These are phyloP conservation scores for Euphorbia tirucalli DNA, from an alignment of 345 rosid species.

Conservation along the genomic window DNA sequence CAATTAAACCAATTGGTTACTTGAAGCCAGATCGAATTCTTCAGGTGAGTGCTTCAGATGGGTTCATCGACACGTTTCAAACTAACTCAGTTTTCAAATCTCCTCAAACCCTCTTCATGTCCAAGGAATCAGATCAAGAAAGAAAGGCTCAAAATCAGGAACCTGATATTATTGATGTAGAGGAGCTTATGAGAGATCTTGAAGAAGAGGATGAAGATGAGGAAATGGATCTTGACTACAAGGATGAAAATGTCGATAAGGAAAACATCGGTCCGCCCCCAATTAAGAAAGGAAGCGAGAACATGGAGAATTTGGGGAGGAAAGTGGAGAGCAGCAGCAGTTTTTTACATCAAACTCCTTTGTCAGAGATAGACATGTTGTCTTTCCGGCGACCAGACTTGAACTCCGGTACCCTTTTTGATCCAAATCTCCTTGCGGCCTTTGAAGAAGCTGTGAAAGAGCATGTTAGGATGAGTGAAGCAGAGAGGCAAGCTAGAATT, in stretches of 20 bases:
- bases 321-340: not conserved
- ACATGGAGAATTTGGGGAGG: no score
- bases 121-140: conserved; percentile 29
- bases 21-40: conserved; percentile 69
- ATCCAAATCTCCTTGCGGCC: conserved; percentile 69
- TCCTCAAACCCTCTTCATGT: conserved; percentile 22
- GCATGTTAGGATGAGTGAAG: conserved; percentile 40
- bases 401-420: conserved; percentile 66
- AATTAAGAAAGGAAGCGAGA: not conserved
- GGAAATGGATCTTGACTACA: conserved; percentile 21
- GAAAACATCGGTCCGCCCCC: conserved; percentile 63
- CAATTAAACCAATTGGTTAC: conserved; percentile 56
- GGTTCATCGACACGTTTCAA: conserved; percentile 39
- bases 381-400: conserved; percentile 68
- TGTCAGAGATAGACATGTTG: conserved; percentile 48
- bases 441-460: conserved; percentile 57
- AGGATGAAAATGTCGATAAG: conserved; percentile 35
- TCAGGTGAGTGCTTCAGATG: conserved; percentile 55
- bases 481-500: conserved; percentile 32
- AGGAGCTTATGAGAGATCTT: conserved; percentile 48
- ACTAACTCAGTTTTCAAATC: conserved; percentile 30
- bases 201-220: conserved; percentile 33
- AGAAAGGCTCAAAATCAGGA: conserved; percentile 17
- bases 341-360: conserved; percentile 29
- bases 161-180: conserved; percentile 40